phyloP scores from a whole-genome alignment of 768 basidiomycete genomes.

The Pleurotus ostreatus region DNA sequence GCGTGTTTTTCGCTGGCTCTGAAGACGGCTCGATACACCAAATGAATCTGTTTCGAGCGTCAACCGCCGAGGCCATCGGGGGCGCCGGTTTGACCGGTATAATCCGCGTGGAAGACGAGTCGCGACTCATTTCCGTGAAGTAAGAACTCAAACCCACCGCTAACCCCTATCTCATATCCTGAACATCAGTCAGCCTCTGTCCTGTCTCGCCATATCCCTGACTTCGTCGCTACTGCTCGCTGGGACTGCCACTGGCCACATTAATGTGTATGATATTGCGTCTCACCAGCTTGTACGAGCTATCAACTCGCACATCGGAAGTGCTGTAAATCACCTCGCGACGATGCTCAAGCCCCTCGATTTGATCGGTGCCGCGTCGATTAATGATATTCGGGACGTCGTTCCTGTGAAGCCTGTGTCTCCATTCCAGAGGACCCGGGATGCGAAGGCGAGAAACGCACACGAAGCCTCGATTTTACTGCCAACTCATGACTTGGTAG shows the following conservation, averaged over 20 bases:
- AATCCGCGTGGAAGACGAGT: constrained; percentile 64
- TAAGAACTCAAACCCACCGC: constrained; percentile 26
- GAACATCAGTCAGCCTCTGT: constrained; percentile 63
- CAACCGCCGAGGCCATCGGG: constrained; percentile 64
- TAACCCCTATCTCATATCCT: background rate
- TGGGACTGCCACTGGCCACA: constrained; percentile 69
- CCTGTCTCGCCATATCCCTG: constrained; percentile 70
- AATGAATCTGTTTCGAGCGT: constrained; percentile 70
- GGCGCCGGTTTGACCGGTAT: constrained; percentile 68
- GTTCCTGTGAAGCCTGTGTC: constrained; percentile 64
- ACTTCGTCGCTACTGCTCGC: constrained; percentile 77
- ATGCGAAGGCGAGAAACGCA: constrained; percentile 58
- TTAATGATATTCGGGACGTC: constrained; percentile 44
- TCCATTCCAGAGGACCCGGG: constrained; percentile 72
- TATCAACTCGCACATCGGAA: constrained; percentile 65
- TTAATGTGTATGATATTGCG: constrained; percentile 82
- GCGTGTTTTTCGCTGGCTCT: constrained; percentile 86
- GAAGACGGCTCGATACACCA: constrained; percentile 71
- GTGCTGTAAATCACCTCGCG: constrained; percentile 66
- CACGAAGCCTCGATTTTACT: constrained; percentile 71
- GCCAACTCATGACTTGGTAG: constrained; percentile 42
- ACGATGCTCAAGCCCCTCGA: constrained; percentile 87
- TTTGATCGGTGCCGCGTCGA: constrained; percentile 55
- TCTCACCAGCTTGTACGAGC: constrained; percentile 89
- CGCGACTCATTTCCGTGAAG: constrained; percentile 70